These are phyloP conservation scores for Fomitopsis palustris DNA, from an alignment of 1,284 basidiomycete genomes.

Conservation along the genomic window DNA sequence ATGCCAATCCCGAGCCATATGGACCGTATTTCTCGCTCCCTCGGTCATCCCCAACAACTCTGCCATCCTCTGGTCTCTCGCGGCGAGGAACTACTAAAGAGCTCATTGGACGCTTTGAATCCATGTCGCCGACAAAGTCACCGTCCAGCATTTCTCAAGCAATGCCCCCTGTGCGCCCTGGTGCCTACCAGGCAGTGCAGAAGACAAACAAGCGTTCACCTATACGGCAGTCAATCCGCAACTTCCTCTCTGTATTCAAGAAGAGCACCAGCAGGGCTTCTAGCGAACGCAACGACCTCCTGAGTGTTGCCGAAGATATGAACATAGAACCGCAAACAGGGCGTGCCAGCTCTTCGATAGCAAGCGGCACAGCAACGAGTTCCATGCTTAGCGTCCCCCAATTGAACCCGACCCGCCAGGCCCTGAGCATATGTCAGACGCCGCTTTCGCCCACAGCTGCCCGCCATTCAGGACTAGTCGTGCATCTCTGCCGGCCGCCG, in stretches of 20 bases:
- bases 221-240: conserved; percentile 62
- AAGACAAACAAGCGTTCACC: conserved; percentile 40
- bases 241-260: conserved; percentile 61
- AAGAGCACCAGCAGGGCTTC: conserved; percentile 37
- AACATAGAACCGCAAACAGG: neutral
- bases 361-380: neutral
- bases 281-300: conserved; percentile 22
- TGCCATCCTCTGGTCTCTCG: conserved; percentile 1
- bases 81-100: conserved; percentile 32
- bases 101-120: conserved; percentile 33
- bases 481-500: conserved; percentile 44
- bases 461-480: conserved; percentile 41
- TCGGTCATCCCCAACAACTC: neutral
- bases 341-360: neutral
- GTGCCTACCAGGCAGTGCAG: conserved; percentile 7
- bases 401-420: neutral
- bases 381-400: conserved; percentile 2
- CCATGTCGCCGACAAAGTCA: neutral
- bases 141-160: neutral
- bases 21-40: conserved; percentile 29
- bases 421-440: conserved; percentile 26
- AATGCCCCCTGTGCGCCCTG: neutral
- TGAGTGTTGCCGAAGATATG: neutral
- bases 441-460: conserved; percentile 27
- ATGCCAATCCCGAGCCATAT: conserved; percentile 15